Evolutionary conservation across 768 basidiomycete genomes (phyloP), one percentile per base, ranked within the genome.

Genomic region (Mycena rebaudengoi): DNA sequence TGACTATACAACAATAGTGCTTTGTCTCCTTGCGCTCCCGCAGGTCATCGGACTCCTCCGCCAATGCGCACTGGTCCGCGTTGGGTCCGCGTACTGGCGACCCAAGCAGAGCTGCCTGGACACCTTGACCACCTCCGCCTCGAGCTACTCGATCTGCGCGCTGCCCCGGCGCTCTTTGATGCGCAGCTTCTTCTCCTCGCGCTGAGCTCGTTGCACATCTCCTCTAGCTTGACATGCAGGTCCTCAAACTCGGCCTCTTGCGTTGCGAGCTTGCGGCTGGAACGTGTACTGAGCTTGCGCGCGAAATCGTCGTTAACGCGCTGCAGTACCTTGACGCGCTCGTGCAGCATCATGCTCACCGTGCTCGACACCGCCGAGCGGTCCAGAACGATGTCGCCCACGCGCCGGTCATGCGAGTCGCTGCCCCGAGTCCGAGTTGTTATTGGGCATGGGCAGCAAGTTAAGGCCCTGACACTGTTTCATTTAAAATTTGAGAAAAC

Each of bases 161-260:
- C 82, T 81, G 71, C 86, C 90, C 70, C 86, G 81, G 35, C 89
- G 85, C 89, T 98, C 96, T 75, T 96, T 96, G 13, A 86, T 82
- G 44, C 93, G 83, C 67, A 97, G 76, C 70, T 98, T 96, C 78
- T 98, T 98, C 76, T 98, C 96, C 70, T 98, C 95, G 39, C 93
- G 14, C 82, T 88, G 8, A 98, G 80, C 75, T 98, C 96, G 13
- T 81, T 85, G 65, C 85, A 80, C 62, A 91, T 75, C 72, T 98
- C 94, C 60, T 98, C 96, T 60, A 97, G 73, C 29, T 86, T 82
- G 4, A 76, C 78, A 70, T 96, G 90, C 77, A 93, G 85, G 61
- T 95, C 92, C 68, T 93, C 91, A 29, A 96, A 76, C 69, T 95
- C 91, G n/a, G 80, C 74, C 74, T 97, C 95, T 67, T 95, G 93